Percentiles rank a stretch among this genome's conserved stretches.
Evolutionary conservation across 345 rosid genomes (phyloP).

Genomic region (Aquilaria yunnanensis): DNA sequence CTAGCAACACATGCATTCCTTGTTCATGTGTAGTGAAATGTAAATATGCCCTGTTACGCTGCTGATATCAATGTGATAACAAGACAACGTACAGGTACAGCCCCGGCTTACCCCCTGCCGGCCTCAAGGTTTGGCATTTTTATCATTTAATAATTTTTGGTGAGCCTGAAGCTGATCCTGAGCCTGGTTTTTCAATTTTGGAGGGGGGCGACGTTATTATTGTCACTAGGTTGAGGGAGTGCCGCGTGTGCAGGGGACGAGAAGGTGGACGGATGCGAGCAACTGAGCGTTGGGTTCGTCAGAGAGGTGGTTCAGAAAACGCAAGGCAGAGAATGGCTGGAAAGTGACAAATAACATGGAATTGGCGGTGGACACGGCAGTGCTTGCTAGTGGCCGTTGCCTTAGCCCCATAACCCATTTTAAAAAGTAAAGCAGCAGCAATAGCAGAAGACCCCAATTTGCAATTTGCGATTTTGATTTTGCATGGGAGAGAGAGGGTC

Average conservation of each 20-base stretch:
- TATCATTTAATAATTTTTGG: too few species aligned
- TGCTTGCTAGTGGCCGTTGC: constrained; percentile 9
- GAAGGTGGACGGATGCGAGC: too few species aligned
- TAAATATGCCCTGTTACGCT: too few species aligned
- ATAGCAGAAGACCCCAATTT: constrained; percentile 2
- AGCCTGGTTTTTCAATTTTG: neutral
- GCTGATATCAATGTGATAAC: too few species aligned
- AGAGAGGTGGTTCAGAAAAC: constrained; percentile 7
- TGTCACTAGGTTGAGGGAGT: neutral
- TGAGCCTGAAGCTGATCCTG: too few species aligned
- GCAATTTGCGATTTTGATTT: neutral
- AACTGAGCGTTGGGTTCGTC: constrained; percentile 5
- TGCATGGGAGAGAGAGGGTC: constrained; percentile 7
- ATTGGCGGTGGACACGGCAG: constrained; percentile 30
- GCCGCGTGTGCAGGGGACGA: neutral
- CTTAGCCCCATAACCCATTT: constrained; percentile 27
- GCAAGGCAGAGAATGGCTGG: constrained; percentile 14
- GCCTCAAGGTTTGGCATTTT: too few species aligned
- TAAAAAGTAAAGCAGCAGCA: constrained; percentile 19
- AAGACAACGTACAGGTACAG: too few species aligned
- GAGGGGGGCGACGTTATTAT: neutral
- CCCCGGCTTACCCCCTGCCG: too few species aligned
- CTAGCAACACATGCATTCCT: too few species aligned
- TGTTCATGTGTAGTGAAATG: too few species aligned
- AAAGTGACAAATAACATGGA: constrained; percentile 23